Conservation (phyloP, 2,329 filamentous ascomycete genomes). For the Canariomyces notabilis region DNA sequence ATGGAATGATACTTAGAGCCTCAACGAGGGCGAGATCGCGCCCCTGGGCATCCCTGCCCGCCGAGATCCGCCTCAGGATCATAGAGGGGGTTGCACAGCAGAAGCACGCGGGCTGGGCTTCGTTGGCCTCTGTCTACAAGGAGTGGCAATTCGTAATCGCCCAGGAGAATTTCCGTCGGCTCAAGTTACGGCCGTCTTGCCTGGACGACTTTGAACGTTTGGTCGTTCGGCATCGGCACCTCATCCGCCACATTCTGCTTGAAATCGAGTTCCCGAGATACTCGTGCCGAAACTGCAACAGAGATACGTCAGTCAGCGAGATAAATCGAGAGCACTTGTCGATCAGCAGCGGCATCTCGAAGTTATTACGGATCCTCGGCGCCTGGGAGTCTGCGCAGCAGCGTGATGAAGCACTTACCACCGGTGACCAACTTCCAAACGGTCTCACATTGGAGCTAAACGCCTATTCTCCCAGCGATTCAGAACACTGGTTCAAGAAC, state of each 20-base stretch:
- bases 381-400: constrained; percentile 23
- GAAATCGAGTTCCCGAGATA: constrained; percentile 30
- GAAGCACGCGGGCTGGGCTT: constrained; percentile 31
- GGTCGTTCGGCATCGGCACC: constrained; percentile 15
- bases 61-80: constrained; percentile 33
- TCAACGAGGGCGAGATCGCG: too few species aligned
- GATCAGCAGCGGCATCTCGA: constrained; percentile 23
- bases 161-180: constrained; percentile 27
- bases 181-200: constrained; percentile 26
- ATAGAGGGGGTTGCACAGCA: constrained; percentile 25
- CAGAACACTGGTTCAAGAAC: constrained; percentile 32
- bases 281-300: constrained; percentile 20
- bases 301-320: not conserved
- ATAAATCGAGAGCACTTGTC: constrained; percentile 5
- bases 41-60: constrained; percentile 22
- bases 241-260: constrained; percentile 30
- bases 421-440: too few species aligned
- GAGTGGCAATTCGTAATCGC: constrained; percentile 33
- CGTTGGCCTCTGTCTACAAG: constrained; percentile 31
- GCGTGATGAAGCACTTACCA: too few species aligned
- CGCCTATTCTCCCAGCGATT: constrained; percentile 32
- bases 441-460: constrained; percentile 32
- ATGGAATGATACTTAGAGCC: too few species aligned
- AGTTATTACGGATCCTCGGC: constrained; percentile 30
- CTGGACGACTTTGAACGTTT: constrained; percentile 25